Evolutionary conservation across 164 flowering plant genomes (phyloP).

Genomic region (Buxus sempervirens): DNA sequence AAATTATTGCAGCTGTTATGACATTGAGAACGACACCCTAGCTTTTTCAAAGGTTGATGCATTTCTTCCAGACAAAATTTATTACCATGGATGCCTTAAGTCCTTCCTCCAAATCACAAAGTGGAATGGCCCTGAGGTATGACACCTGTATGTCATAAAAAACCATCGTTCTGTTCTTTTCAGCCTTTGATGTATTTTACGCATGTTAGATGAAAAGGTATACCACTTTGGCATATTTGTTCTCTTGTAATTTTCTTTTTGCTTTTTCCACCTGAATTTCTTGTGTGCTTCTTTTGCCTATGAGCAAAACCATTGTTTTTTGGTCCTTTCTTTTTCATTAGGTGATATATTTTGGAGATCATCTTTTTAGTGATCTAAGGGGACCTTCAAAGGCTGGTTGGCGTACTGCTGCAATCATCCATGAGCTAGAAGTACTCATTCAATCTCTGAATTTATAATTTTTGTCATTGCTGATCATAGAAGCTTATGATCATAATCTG

Average conservation of each 20-base stretch:
- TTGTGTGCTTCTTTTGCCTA: neutral
- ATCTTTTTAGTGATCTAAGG: conserved; percentile 89
- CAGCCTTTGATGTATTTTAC: neutral
- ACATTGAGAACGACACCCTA: conserved; percentile 73
- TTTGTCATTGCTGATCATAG: too few species aligned
- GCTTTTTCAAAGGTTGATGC: conserved; percentile 84
- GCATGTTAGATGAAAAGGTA: neutral
- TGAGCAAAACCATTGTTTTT: neutral
- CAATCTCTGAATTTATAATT: too few species aligned
- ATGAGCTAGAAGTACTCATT: conserved; percentile 76
- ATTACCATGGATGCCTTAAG: conserved; percentile 95
- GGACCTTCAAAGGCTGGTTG: conserved; percentile 98
- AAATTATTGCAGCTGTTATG: conserved; percentile 62
- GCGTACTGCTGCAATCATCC: conserved; percentile 97
- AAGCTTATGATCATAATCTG: too few species aligned
- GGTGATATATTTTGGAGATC: conserved; percentile 99
- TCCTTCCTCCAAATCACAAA: conserved; percentile 85
- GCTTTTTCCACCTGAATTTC: neutral
- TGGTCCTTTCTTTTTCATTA: conserved; percentile 33
- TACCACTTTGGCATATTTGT: neutral
- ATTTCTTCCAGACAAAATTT: conserved; percentile 73
- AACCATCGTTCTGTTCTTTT: neutral
- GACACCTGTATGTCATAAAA: neutral
- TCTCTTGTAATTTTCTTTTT: neutral
- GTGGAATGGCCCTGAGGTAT: conserved; percentile 99